Percentiles rank a stretch among this genome's conserved stretches.
These are phyloP conservation scores for Talaromyces pinophilus DNA, from an alignment of 2,329 filamentous ascomycete genomes.

Conservation along the genomic window DNA sequence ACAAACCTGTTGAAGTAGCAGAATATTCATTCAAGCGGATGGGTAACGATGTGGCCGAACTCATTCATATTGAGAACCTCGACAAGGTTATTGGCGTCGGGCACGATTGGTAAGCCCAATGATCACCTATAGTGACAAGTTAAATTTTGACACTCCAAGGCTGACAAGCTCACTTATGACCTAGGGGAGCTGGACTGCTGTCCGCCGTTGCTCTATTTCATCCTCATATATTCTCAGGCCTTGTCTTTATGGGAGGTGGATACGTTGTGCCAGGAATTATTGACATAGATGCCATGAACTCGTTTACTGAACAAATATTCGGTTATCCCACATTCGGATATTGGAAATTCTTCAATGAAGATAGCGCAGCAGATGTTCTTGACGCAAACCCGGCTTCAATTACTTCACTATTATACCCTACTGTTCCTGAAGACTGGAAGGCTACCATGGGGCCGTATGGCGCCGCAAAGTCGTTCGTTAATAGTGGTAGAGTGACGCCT, in stretches of 20 bases:
- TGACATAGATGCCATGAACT: conserved; percentile 1
- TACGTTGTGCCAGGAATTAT: not conserved
- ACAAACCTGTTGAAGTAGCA: too few species aligned
- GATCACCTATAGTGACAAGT: not conserved
- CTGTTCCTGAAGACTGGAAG: too few species aligned
- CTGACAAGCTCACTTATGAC: not conserved
- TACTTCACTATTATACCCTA: too few species aligned
- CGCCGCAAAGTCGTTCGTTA: too few species aligned
- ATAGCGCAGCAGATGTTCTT: too few species aligned
- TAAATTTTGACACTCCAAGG: not conserved
- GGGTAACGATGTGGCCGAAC: conserved; percentile 24
- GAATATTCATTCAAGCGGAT: too few species aligned
- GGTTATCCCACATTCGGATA: too few species aligned
- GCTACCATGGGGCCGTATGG: too few species aligned
- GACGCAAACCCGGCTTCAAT: too few species aligned
- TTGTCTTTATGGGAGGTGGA: conserved; percentile 5
- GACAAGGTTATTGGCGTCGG: conserved; percentile 27
- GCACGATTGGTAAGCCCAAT: conserved; percentile 26
- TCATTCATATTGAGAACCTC: conserved; percentile 34
- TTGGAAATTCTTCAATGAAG: too few species aligned
- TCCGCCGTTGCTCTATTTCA: not conserved
- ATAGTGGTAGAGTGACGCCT: too few species aligned
- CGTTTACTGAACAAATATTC: not conserved
- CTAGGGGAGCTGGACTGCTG: not conserved
- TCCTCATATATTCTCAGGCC: not conserved